Evolutionary conservation across 2,329 filamentous ascomycete genomes (phyloP).

Genomic region (Calcarisporium arbuscula): DNA sequence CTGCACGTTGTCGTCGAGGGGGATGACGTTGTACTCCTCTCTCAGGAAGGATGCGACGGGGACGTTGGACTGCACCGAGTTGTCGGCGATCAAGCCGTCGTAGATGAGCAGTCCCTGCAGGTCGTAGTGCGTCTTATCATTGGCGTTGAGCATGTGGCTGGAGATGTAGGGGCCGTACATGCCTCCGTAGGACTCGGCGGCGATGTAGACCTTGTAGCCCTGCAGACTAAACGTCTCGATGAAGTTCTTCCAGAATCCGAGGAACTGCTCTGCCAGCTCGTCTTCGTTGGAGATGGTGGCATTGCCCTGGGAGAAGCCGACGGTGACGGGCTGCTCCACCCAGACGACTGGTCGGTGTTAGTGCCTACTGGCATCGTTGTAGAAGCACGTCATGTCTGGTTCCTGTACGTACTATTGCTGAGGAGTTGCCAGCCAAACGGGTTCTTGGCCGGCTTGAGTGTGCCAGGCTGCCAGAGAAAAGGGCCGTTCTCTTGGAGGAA

Average conservation of each 20-base stretch:
- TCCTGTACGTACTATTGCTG: no score
- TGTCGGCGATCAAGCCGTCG: constrained; percentile 57
- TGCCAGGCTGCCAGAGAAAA: constrained; percentile 65
- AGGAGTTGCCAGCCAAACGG: constrained; percentile 58
- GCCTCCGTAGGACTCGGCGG: constrained; percentile 66
- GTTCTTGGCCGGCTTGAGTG: constrained; percentile 57
- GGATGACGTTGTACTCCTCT: constrained; percentile 53
- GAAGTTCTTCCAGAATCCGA: constrained; percentile 76
- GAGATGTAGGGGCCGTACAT: constrained; percentile 66
- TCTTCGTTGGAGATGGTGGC: constrained; percentile 59
- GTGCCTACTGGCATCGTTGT: no score
- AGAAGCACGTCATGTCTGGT: constrained; percentile 64
- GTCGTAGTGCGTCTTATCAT: constrained; percentile 62
- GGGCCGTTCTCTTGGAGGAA: constrained; percentile 74
- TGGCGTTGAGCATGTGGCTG: constrained; percentile 61
- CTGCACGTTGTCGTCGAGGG: constrained; percentile 55
- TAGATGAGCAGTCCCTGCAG: constrained; percentile 65
- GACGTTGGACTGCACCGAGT: constrained; percentile 35
- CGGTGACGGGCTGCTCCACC: constrained; percentile 62
- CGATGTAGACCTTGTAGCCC: constrained; percentile 63
- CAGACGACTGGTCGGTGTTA: no score
- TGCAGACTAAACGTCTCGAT: constrained; percentile 63
- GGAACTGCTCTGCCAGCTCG: constrained; percentile 64
- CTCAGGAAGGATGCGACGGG: constrained; percentile 55
- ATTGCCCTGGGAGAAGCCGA: constrained; percentile 62